Base-by-base conservation (phyloP, 495 filamentous ascomycete species). In the Usnea hakonensis region DNA sequence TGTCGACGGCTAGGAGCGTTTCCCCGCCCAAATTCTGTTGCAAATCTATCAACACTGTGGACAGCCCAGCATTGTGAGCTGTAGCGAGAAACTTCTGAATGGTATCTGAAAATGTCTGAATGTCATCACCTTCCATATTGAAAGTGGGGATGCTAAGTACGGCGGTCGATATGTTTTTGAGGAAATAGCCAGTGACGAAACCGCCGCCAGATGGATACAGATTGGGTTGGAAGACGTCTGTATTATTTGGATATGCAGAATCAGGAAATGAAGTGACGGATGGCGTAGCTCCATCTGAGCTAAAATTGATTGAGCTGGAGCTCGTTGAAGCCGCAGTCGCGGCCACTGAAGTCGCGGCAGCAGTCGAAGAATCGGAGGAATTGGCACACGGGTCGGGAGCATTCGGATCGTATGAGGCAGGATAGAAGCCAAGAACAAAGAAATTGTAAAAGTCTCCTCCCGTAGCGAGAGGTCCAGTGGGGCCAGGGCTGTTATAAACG, bases 111-210 rank as follows among this genome's bases (percentile, higher is more conserved):
- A 80, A 79, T 19, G 71, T 67, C 3, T 61, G 57, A 23, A 72
- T 64, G 32, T 65, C 68, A 4, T 69, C 63, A 16, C 53, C 65
- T 44, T 60, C 62, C 48, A 69, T 68, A 19, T 73, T 57, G 58
- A 83, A 83, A 58, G 54, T 77, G 0, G 78, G 77, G 53, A 83
- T 74, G 46, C 76, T 77, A 26, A 85, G 73, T 11, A 85, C 76
- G 32, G 72, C 75, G 23, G 68, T 71, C n/a, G 64, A 68, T n/a
- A 65, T 57, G 37, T 73, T 66, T 10, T 74, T 65, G 5, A 75
- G 68, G 64, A 77, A 77, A 58, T 78, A 79, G 8, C 77, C 73
- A 11, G 69, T 68, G 21, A 78, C 44, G 37, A 71, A 67, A 0
- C 74, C 74, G 8, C 68, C 72, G 28, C 68, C 69, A 5, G 61